phyloP scores from a whole-genome alignment of 148 eudicot species.

The Drosera capensis region DNA sequence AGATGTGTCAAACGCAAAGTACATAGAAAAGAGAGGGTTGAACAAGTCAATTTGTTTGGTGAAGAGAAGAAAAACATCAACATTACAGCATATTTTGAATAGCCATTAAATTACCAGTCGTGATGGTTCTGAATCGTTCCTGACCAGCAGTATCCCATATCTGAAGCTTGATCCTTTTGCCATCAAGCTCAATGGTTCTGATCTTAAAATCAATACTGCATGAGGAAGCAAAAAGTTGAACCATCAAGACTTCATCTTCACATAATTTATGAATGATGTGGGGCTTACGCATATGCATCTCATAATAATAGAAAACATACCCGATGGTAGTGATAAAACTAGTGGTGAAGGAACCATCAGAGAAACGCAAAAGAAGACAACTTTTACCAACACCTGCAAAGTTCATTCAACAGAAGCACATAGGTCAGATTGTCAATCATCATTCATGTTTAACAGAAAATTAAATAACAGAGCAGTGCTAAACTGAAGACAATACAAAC shows the following conservation, averaged over 20 bases:
- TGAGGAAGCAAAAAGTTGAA: slow-evolving; percentile 1
- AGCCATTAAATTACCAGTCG: slow-evolving; percentile 54
- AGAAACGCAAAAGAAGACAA: slow-evolving; percentile 41
- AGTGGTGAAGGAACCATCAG: slow-evolving; percentile 46
- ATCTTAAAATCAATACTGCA: slow-evolving; percentile 66
- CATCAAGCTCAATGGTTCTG: slow-evolving; percentile 70
- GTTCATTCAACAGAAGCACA: slow-evolving; percentile 2
- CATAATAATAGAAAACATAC: too few relatives aligned
- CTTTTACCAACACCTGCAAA: slow-evolving; percentile 45
- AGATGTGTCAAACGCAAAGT: too few relatives aligned
- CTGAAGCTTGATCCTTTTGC: slow-evolving; percentile 59
- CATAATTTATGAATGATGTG: too few relatives aligned
- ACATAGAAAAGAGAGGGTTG: too few relatives aligned
- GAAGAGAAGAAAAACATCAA: too few relatives aligned
- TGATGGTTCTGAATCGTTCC: slow-evolving; percentile 67
- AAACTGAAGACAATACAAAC: too few relatives aligned
- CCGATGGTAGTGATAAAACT: slow-evolving; percentile 68
- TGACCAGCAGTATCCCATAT: slow-evolving; percentile 85
- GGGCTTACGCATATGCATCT: too few relatives aligned
- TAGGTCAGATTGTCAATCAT: too few relatives aligned
- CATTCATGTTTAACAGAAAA: too few relatives aligned
- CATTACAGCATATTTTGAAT: too few relatives aligned
- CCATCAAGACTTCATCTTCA: neutral
- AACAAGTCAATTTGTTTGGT: too few relatives aligned
- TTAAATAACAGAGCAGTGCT: too few relatives aligned